Base-by-base conservation (phyloP, 192 early-diverging fungal species). In the Chytriomyces sp. region DNA sequence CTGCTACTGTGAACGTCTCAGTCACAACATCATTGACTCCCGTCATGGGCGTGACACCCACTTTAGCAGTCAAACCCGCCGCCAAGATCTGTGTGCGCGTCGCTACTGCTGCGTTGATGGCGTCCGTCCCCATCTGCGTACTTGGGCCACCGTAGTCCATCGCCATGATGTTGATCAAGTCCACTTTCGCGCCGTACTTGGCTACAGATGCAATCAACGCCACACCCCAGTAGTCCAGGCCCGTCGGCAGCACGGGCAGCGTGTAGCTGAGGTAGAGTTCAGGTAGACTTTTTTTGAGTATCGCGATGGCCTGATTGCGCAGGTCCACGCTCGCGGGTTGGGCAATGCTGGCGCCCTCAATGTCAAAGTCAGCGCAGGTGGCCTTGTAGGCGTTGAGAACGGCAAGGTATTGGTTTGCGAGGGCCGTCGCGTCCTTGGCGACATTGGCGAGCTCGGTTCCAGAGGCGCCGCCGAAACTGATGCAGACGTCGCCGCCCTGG, bases 31-130 rank as follows among this genome's bases (percentile, higher is more conserved):
- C 80, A 62, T 81, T 81, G 25, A 73, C 40, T 14, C 83, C 83
- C 39, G 82, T 80, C 83, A 84, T 84, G 49, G 77, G 75, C 36
- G 69, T 73, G 52, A 84, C 44, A 26, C 78, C 83, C 52, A 84
- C 41, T 0, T 7, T 34, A 10, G 39, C 52, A 34, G 41, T 39
- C 28, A 41, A 7, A 31, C 31, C 70, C 5, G 31, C 59, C n/a
- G n/a, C n/a, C n/a, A n/a, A n/a, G 36, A 61, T 26, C 33, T 79
- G 73, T 2, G 26, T 44, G 32, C 38, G 44, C 2, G 59, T 65
- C 37, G 14, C 36, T 5, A 33, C 7, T 4, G 79, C 78, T 8
- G 81, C 81, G 22, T 57, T 53, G 37, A 77, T 72, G 56, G 76
- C 77, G 59, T 80, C 54, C 0, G 30, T 53, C 5, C 73, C 83